Conservation (phyloP, 2,329 filamentous ascomycete genomes). For the Meredithiella fracta region DNA sequence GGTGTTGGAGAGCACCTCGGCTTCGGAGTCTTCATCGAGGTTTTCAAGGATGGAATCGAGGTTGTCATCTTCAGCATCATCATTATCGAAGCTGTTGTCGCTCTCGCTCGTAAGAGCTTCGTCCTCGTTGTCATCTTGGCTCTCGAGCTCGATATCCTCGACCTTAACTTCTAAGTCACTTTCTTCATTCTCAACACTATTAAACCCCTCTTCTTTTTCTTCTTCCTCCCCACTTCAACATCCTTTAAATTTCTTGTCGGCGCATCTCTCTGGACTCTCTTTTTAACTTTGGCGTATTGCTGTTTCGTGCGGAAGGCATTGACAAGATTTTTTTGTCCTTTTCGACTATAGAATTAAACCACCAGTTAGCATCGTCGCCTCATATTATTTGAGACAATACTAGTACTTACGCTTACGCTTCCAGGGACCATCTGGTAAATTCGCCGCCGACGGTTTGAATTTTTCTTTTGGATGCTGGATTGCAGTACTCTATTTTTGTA, state of each 20-base stretch:
- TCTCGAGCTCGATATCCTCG: constrained; percentile 14
- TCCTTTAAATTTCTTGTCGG: neutral
- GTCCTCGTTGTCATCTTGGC: neutral
- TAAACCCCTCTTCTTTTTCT: constrained; percentile 17
- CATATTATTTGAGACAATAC: neutral
- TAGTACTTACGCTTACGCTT: constrained; percentile 47
- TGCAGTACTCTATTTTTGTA: no score
- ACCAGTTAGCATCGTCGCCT: neutral
- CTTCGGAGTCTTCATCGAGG: neutral
- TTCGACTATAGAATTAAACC: constrained; percentile 40
- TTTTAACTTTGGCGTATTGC: constrained; percentile 75
- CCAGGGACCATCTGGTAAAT: constrained; percentile 80
- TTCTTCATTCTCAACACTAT: constrained; percentile 17
- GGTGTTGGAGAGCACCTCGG: neutral
- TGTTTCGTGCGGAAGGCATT: constrained; percentile 89
- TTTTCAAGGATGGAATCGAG: constrained; percentile 18
- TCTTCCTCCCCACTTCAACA: constrained; percentile 19
- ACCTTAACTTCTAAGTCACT: constrained; percentile 19
- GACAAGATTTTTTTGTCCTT: constrained; percentile 78
- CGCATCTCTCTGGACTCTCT: constrained; percentile 14
- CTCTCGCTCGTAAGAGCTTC: constrained; percentile 6
- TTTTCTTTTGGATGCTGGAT: no score
- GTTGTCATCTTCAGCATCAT: neutral
- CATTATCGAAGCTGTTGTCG: neutral
- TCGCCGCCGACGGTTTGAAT: constrained; percentile 21